Percentiles rank a stretch among this genome's conserved stretches.
Conservation (phyloP, 495 filamentous ascomycete genomes). For the Clavariopsis aquatica region DNA sequence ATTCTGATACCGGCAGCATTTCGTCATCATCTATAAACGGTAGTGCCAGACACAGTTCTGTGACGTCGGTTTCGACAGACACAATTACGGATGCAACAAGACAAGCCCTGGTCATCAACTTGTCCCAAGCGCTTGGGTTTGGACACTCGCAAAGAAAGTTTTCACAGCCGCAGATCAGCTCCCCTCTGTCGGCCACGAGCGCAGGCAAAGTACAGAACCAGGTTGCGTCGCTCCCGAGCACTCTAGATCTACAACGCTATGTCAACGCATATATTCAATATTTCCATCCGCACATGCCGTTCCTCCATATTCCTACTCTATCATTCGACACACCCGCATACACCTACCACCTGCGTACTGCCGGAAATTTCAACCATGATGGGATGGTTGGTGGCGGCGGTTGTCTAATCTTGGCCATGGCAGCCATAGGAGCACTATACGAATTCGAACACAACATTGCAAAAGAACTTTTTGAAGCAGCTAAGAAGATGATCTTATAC, state of each 20-base stretch:
- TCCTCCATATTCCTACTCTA: conserved; percentile 88
- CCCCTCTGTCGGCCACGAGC: conserved; percentile 61
- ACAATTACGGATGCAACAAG: conserved; percentile 94
- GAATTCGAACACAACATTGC: conserved; percentile 78
- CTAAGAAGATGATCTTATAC: conserved; percentile 91
- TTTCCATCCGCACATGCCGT: conserved; percentile 93
- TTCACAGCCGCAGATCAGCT: conserved; percentile 69
- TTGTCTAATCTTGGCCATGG: conserved; percentile 91
- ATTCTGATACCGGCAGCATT: conserved; percentile 64
- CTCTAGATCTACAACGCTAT: conserved; percentile 89
- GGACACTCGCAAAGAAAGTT: conserved; percentile 67
- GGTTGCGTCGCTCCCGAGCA: conserved; percentile 67
- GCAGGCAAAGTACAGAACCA: conserved; percentile 42
- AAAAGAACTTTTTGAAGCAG: conserved; percentile 85
- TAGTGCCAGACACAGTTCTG: conserved; percentile 63
- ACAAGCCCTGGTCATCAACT: conserved; percentile 77
- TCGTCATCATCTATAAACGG: conserved; percentile 62
- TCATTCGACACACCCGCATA: conserved; percentile 81
- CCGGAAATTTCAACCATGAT: conserved; percentile 60
- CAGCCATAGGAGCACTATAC: conserved; percentile 93
- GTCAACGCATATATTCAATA: conserved; percentile 89
- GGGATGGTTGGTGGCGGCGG: conserved; percentile 78
- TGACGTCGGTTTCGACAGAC: conserved; percentile 67
- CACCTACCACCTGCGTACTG: conserved; percentile 58
- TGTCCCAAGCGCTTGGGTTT: conserved; percentile 75